These are phyloP conservation scores for Canariomyces notabilis DNA, from an alignment of 2,329 filamentous ascomycete species.

Conservation along the genomic window DNA sequence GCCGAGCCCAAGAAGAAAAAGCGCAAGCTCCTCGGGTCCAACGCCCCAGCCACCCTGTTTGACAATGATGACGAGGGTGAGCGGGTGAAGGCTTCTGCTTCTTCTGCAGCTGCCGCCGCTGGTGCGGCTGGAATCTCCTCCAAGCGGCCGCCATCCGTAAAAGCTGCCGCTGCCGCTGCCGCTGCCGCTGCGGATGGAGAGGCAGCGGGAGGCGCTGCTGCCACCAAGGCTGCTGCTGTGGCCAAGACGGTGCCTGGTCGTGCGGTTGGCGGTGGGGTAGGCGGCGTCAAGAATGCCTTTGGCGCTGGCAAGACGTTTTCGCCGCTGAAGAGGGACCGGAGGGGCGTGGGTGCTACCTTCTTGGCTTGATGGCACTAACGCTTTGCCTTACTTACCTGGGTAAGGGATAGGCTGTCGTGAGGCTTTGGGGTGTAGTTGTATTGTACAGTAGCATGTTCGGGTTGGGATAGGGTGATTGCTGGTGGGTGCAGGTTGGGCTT, in stretches of 20 bases:
- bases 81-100: conserved; percentile 16
- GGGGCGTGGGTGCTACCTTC: conserved; percentile 58
- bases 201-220: neutral
- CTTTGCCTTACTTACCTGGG: no score
- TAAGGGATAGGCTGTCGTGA: no score
- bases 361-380: conserved; percentile 35
- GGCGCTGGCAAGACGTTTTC: conserved; percentile 55
- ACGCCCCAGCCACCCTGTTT: conserved; percentile 65
- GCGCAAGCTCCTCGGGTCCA: conserved; percentile 63
- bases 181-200: conserved; percentile 4
- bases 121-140: no score
- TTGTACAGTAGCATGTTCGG: no score
- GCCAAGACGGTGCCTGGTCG: conserved; percentile 10
- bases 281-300: conserved; percentile 43
- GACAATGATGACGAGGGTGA: conserved; percentile 59
- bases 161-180: conserved; percentile 20
- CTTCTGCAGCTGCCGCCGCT: conserved; percentile 5
- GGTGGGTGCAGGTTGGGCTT: neutral
- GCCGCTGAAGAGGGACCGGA: conserved; percentile 65
- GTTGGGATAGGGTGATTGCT: no score
- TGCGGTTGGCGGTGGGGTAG: conserved; percentile 35
- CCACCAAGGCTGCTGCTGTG: conserved; percentile 22
- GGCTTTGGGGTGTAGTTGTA: no score
- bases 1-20: conserved; percentile 58
- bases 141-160: neutral